Conservation (phyloP, 2,329 filamentous ascomycete species). For the Trichoderma endophyticum region DNA sequence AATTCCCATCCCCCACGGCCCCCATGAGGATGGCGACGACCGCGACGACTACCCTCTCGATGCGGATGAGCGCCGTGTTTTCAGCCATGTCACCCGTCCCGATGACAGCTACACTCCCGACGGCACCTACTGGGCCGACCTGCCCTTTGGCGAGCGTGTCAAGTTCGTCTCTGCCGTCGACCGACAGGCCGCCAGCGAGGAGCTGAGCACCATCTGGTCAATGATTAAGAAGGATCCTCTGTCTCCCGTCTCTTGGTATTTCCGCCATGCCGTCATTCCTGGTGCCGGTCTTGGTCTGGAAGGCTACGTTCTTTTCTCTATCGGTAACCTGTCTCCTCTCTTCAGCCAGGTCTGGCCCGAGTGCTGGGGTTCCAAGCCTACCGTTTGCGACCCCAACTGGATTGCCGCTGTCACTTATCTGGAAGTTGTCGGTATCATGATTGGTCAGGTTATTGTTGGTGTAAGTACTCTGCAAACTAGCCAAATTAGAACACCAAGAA, state of each 20-base stretch:
- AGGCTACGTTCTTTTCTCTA: conserved; percentile 95
- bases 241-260: conserved; percentile 80
- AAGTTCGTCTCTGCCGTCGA: conserved; percentile 76
- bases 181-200: conserved; percentile 63
- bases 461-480: conserved; percentile 43
- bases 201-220: conserved; percentile 63
- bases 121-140: conserved; percentile 90
- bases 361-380: conserved; percentile 64
- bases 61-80: conserved; percentile 57
- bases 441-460: conserved; percentile 86
- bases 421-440: conserved; percentile 91
- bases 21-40: conserved; percentile 47
- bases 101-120: conserved; percentile 82
- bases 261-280: conserved; percentile 85
- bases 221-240: conserved; percentile 89
- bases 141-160: conserved; percentile 66
- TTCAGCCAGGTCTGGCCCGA: conserved; percentile 70
- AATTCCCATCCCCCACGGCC: conserved; percentile 54
- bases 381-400: conserved; percentile 74
- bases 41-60: conserved; percentile 44
- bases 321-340: conserved; percentile 84
- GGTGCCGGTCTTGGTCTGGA: conserved; percentile 90
- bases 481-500: neutral
- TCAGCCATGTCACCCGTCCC: conserved; percentile 77
- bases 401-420: conserved; percentile 82